These are phyloP conservation scores for Exophiala mesophila DNA, from an alignment of 2,329 filamentous ascomycete genomes.

Conservation along the genomic window DNA sequence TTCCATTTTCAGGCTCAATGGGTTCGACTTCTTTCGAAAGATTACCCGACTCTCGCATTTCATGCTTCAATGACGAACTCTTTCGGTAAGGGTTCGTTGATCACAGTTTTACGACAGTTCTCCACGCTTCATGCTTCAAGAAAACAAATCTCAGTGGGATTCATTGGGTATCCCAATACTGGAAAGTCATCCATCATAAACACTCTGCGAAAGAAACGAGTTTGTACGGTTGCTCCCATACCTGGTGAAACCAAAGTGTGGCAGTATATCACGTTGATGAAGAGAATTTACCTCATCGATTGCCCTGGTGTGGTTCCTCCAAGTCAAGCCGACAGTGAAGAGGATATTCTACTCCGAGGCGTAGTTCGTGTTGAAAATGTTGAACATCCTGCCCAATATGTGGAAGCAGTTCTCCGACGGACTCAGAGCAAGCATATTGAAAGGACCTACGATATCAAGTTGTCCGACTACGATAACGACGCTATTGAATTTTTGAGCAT, in stretches of 20 bases:
- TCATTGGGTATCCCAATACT: slow-evolving; percentile 86
- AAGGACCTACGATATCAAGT: slow-evolving; percentile 80
- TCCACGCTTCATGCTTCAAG: slow-evolving; percentile 81
- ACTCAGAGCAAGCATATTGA: slow-evolving; percentile 87
- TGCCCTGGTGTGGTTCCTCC: slow-evolving; percentile 95
- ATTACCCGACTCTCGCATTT: slow-evolving; percentile 91
- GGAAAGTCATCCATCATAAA: slow-evolving; percentile 98
- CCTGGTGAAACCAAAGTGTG: slow-evolving; percentile 96
- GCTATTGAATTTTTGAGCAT: slow-evolving; percentile 80
- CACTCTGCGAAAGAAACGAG: slow-evolving; percentile 87
- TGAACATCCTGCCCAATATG: slow-evolving; percentile 93
- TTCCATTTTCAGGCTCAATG: slow-evolving; percentile 68
- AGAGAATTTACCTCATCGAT: slow-evolving; percentile 90
- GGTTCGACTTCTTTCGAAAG: slow-evolving; percentile 82
- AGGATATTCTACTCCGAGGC: slow-evolving; percentile 83
- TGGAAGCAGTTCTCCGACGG: slow-evolving; percentile 70
- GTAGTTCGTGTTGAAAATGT: slow-evolving; percentile 95
- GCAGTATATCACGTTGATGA: slow-evolving; percentile 97
- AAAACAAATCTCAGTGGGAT: slow-evolving; percentile 90
- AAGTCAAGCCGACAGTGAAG: slow-evolving; percentile 72
- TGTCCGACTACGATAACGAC: slow-evolving; percentile 58
- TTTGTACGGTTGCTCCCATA: slow-evolving; percentile 88
- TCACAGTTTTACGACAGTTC: slow-evolving; percentile 88
- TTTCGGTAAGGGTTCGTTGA: slow-evolving; percentile 92
- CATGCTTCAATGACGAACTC: slow-evolving; percentile 92